Conservation (phyloP, 495 filamentous ascomycete species). For the Daldinia grandis region DNA sequence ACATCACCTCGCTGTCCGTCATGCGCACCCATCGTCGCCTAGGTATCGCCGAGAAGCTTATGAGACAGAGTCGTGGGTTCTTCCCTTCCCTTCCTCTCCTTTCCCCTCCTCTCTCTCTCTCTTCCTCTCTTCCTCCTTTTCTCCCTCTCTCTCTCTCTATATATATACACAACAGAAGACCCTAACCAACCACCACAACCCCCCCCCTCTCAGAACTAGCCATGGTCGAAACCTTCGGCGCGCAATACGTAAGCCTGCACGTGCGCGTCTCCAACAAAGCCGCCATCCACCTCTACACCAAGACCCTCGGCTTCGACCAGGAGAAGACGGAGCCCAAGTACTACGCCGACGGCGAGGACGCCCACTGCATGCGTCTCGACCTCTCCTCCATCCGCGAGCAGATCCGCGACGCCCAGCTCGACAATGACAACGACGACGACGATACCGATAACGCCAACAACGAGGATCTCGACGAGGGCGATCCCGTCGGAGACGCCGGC, state of each 20-base stretch:
- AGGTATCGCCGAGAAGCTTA: slow-evolving; percentile 94
- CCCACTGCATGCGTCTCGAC: slow-evolving; percentile 91
- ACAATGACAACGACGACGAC: slow-evolving; percentile 49
- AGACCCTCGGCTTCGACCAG: slow-evolving; percentile 89
- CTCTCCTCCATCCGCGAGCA: slow-evolving; percentile 67
- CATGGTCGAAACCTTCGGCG: slow-evolving; percentile 93
- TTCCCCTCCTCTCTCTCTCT: not conserved
- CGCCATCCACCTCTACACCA: slow-evolving; percentile 88
- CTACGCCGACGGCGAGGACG: slow-evolving; percentile 98
- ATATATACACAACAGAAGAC: too few relatives aligned
- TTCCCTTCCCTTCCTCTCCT: not conserved
- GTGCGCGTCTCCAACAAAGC: slow-evolving; percentile 93
- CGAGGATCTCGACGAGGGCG: slow-evolving; percentile 49
- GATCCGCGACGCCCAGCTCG: slow-evolving; percentile 51
- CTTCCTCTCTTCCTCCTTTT: not conserved
- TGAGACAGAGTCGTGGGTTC: slow-evolving; percentile 92
- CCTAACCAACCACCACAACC: too few relatives aligned
- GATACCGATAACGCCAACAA: slow-evolving; percentile 14
- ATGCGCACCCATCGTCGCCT: slow-evolving; percentile 94
- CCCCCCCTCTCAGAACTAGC: slow-evolving; percentile 94
- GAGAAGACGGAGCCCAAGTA: slow-evolving; percentile 93
- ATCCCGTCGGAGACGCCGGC: slow-evolving; percentile 55
- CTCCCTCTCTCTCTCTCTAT: too few relatives aligned
- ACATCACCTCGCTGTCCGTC: slow-evolving; percentile 93
- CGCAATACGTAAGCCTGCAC: slow-evolving; percentile 92